Percentiles rank a stretch among this genome's conserved stretches.
Conservation (phyloP, 2,329 filamentous ascomycete genomes). For the Xylaria polymorpha region DNA sequence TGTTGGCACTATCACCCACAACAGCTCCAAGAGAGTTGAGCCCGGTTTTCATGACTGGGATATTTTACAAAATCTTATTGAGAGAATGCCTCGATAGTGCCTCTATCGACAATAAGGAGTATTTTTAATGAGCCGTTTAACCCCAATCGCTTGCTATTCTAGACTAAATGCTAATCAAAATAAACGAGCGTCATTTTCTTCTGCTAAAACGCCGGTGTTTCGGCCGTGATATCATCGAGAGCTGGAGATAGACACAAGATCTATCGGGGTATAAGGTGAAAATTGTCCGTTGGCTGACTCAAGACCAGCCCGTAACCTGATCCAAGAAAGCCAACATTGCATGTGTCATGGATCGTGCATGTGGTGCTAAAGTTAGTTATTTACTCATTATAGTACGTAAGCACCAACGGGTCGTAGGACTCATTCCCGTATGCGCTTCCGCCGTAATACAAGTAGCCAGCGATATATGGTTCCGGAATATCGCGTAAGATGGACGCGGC, state of each 20-base stretch:
- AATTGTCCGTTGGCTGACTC: constrained; percentile 1
- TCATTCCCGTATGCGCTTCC: constrained; percentile 59
- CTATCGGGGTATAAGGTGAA: not conserved
- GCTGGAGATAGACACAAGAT: not conserved
- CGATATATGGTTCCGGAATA: constrained; percentile 52
- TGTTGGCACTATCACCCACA: not conserved
- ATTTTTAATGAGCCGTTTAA: not conserved
- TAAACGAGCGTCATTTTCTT: not conserved
- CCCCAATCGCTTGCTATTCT: not conserved
- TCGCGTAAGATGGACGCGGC: constrained; percentile 51
- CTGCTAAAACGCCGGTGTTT: constrained; percentile 11
- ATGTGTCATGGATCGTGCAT: constrained; percentile 20
- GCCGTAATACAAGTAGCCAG: constrained; percentile 58
- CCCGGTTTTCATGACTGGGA: not conserved
- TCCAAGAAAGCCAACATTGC: not conserved
- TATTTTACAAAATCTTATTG: not conserved
- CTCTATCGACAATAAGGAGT: not conserved
- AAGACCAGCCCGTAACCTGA: not conserved
- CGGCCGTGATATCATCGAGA: not conserved
- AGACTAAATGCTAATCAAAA: constrained; percentile 6
- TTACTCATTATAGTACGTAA: constrained; percentile 42
- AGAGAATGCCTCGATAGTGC: not conserved
- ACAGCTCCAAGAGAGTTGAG: not conserved
- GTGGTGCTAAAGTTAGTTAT: not conserved
- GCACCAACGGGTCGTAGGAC: constrained; percentile 50